A percentile compares a stretch with the other conserved stretches of the same genome.
phyloP scores from a whole-genome alignment of 192 early-diverging fungal genomes.

The Linnemannia exigua region DNA sequence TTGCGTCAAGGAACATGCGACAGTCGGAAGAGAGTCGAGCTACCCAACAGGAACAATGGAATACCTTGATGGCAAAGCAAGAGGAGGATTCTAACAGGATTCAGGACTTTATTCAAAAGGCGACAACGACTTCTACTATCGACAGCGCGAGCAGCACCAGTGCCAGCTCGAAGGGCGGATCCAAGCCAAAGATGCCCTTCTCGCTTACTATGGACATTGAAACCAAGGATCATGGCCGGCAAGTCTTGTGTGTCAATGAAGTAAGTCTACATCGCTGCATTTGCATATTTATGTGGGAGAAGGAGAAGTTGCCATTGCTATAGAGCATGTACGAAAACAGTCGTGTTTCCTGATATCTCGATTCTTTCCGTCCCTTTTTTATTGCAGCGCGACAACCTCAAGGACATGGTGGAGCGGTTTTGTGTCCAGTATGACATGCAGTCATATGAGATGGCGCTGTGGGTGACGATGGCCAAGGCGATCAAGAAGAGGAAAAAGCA shows the following conservation, averaged over 20 bases:
- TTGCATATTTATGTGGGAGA: background rate
- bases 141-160: background rate
- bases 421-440: constrained; percentile 36
- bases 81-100: constrained; percentile 22
- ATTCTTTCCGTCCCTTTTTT: background rate
- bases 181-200: constrained; percentile 4
- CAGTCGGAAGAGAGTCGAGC: constrained; percentile 21
- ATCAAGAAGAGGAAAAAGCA: constrained; percentile 32
- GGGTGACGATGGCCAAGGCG: constrained; percentile 27
- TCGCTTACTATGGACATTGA: constrained; percentile 24
- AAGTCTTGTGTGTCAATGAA: constrained; percentile 20
- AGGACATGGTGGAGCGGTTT: constrained; percentile 29
- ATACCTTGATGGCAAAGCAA: constrained; percentile 34
- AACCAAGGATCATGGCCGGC: constrained; percentile 33
- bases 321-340: too few species aligned
- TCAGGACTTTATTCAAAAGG: constrained; percentile 22
- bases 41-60: constrained; percentile 5
- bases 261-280: background rate
- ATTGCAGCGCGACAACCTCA: constrained; percentile 29
- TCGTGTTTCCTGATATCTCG: background rate
- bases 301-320: background rate
- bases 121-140: background rate
- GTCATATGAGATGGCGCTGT: constrained; percentile 44
- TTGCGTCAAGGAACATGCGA: constrained; percentile 8
- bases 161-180: background rate